A percentile compares a stretch with the other conserved stretches of the same genome.
phyloP scores from a whole-genome alignment of 164 flowering plant species.

The Aristolochia californica region DNA sequence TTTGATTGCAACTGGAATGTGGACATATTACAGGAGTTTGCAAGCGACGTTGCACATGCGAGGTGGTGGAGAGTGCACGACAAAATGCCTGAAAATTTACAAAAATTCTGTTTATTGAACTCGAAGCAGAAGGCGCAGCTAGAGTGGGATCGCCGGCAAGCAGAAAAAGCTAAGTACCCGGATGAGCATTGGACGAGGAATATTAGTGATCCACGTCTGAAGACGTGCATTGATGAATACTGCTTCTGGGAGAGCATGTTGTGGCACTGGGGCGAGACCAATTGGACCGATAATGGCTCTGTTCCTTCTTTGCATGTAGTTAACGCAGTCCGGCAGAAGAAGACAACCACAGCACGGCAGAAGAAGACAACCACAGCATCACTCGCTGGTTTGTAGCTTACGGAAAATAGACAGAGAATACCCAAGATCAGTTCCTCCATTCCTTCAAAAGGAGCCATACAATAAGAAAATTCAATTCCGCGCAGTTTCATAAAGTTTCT shows the following conservation, averaged over 20 bases:
- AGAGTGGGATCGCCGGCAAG: slow-evolving; percentile 92
- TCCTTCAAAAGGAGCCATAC: no score
- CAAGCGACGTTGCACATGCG: slow-evolving; percentile 75
- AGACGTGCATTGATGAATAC: slow-evolving; percentile 43
- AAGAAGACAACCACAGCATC: slow-evolving; percentile 11
- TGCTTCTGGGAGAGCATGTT: slow-evolving; percentile 77
- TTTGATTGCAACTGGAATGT: slow-evolving; percentile 94
- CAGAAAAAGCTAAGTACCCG: slow-evolving; percentile 62
- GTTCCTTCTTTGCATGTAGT: slow-evolving; percentile 15
- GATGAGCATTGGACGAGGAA: slow-evolving; percentile 84
- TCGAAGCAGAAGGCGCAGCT: slow-evolving; percentile 78
- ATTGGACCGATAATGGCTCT: slow-evolving; percentile 50
- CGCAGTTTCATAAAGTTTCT: no score
- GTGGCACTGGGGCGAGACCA: slow-evolving; percentile 69
- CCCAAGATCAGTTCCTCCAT: no score
- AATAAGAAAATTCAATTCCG: no score
- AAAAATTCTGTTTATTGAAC: slow-evolving; percentile 63
- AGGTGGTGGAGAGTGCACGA: slow-evolving; percentile 95
- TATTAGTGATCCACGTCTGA: slow-evolving; percentile 44
- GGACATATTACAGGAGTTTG: slow-evolving; percentile 68
- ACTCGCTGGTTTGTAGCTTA: slow-evolving; percentile 22
- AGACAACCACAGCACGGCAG: no score
- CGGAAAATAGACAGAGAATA: no score
- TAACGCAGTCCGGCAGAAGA: no score
- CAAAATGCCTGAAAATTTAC: slow-evolving; percentile 73